Base-by-base conservation (phyloP, 768 basidiomycete species). In the Tulasnella sp. region DNA sequence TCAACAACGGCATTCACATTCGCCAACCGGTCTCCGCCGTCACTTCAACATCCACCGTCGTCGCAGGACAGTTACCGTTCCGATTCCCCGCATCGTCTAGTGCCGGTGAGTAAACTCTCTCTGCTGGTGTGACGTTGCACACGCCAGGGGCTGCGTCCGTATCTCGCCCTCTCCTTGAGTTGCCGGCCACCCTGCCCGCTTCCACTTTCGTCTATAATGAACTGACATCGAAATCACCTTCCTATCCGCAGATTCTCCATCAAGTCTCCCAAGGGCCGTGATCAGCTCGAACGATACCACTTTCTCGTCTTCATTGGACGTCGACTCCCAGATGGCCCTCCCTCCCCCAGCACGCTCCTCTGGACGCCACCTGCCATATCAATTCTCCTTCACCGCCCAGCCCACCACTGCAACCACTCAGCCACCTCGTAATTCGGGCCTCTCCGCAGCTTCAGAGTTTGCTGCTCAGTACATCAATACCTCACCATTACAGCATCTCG, bases 131-230 rank as follows among this genome's bases (percentile, higher is more conserved):
- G 64, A 69, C 64, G 64, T 37, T 69, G 64, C 64, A 69, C 64
- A 69, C 64, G 64, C 64, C 64, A 69, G 64, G 64, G 64, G 64
- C 64, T 69, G 64, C 64, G 64, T 69, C 64, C 64, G 64, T 69
- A 69, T 69, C 64, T 69, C 64, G 31, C 64, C 12, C 64, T 9
- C 8, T 31, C 1, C 22, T n/a, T 37, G 34, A 69, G 64, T 69
- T 69, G 37, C 64, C 64, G 64, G 31, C 64, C 16, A 69, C 64
- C 64, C 64, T 69, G 64, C 64, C 28, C 34, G 31, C 34, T 69
- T 69, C 64, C 64, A 18, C 64, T 37, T 69, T 69, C 64, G 64
- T 69, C 64, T 34, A 69, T 69, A 69, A 69, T 69, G 64, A 69
- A 69, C 64, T 69, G 64, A 37, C 64, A 54, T 54, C 24, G 1